Evolutionary conservation across 257 asterid genomes (phyloP), one percentile per base, ranked within the genome.

Genomic region (Petrea volubilis): DNA sequence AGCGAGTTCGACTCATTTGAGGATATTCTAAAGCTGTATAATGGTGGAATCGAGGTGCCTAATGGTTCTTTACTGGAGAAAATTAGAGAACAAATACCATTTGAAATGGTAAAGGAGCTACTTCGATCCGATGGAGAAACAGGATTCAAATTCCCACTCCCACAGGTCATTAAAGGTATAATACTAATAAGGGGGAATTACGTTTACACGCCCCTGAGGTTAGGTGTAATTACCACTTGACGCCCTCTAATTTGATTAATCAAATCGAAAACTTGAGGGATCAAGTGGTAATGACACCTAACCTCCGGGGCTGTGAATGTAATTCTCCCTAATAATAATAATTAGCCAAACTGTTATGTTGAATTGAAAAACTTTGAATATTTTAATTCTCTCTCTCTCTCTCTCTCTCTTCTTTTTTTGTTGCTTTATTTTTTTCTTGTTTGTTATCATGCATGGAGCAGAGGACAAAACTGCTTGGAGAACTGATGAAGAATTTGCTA

Each of bases 401-500:
- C 10, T 7, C 10, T 38, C 10, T 38, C 43, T 38, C 10, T 38
- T 38, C 12, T 38, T 38, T 46, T 27, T 60, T 49, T 9, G 47
- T 43, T 20, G 3, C 50, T 70, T 58, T 24, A 38, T 53, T 28
- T 57, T 34, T 15, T 34, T 60, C 9, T 38, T 38, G 43, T 38
- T 7, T 61, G 21, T 69, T 36, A 38, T 73, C 9, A 47, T 53
- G 51, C 9, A 47, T 53, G 51, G 40, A 71, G 25, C 84, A 91
- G 97, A 81, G 58, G 85, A 84, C 56, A 78, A 80, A 78, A 73
- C 80, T 20, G 92, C 92, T 21, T 91, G 96, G 97, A 82, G 88
- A 76, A 72, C 96, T 5, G 95, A 91, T 63, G 92, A 85, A 77
- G 96, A 88, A 77, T 91, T 88, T 68, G 90, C 83, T 33, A 84